Evolutionary conservation across 1,139 yeast genomes (phyloP), one percentile per base, ranked within the genome.

Genomic region (Hansenula lynferdii): DNA sequence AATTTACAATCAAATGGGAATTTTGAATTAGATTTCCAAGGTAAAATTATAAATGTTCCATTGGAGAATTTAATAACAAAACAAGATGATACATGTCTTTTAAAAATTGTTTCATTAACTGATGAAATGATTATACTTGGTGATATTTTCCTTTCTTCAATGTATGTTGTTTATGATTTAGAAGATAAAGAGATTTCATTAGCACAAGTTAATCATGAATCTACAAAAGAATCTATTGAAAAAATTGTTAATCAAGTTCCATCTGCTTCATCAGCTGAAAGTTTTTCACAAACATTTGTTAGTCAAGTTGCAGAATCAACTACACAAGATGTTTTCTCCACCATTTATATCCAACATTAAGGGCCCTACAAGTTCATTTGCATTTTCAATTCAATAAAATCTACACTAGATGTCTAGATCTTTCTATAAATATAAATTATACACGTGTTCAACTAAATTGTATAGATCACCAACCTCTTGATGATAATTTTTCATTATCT

Each of bases 141-240:
- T 28, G 94, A 84, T 58, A 72, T 78, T 28, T 77, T 85, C 58
- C 64, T 86, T 51, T 69, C 85, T 38, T 69, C 74, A 40, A 86
- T 84, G n/a, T 86, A 85, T 55, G 76, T 79, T 40, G 94, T 85
- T 29, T 85, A 74, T 50, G 90, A 86, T 58, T 64, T 85, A 43
- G 87, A 82, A 24, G 73, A 72, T 47, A 60, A 64, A 40, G 75
- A 77, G 52, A 67, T 86, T 22, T 77, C 82, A 1, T 43, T 86
- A 35, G 95, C 90, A 3, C 84, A 74, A 50, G 80, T 79, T 11
- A 62, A 62, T 33, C 54, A 45, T 31, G 50, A 53, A n/a, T 10
- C 32, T 32, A 54, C 46, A 31, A 58, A 60, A 9, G 70, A 67
- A 37, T 57, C 66, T 28, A 64, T 76, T 33, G 73, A 69, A 42